Base-by-base conservation (phyloP, 2,329 filamentous ascomycete species). In the Calonectria pseudoturangicola region DNA sequence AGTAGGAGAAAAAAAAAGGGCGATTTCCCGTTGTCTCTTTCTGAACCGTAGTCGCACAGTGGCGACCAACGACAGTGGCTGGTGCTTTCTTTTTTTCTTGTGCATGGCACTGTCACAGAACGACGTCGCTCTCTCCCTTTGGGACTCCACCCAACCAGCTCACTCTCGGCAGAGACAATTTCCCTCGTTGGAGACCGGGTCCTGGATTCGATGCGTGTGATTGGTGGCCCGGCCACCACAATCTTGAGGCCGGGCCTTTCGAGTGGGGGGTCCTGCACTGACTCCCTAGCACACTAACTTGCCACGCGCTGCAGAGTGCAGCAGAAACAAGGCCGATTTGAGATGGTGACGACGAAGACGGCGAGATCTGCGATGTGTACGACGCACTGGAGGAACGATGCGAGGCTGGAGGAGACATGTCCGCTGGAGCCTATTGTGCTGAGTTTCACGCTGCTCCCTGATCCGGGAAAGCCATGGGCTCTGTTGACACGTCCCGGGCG, bases 161-260 rank as follows among this genome's bases (percentile, higher is more conserved):
- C 54, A 71, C 67, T 41, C 47, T 74, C 64, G 72, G 54, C 48
- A 74, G 68, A 79, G 75, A 76, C 75, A 79, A 79, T 79, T 79
- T 79, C 77, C 75, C 76, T 74, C 47, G 72, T 73, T 76, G 75
- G 73, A 68, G 75, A 68, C 74, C 28, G n/a, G 62, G 75, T 43
- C 66, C 56, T 65, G 50, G 21, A 47, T 68, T n/a, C 9, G 18
- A 36, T 12, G 47, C 15, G 48, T 45, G 25, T 43, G 36, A 79
- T 79, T 79, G 77, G 77, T 15, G 45, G 56, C 47, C 41, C 50
- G 33, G 33, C 43, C 25, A 69, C 50, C 65, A 69, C 54, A 54
- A 70, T 75, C 51, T 51, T 66, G 58, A 50, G 27, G 65, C 70
- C 45, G 71, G 67, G 75, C 66, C 67, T 71, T 13, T 68, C 18